Evolutionary conservation across 495 filamentous ascomycete species (phyloP).

Genomic region (Chaetomium tenue): DNA sequence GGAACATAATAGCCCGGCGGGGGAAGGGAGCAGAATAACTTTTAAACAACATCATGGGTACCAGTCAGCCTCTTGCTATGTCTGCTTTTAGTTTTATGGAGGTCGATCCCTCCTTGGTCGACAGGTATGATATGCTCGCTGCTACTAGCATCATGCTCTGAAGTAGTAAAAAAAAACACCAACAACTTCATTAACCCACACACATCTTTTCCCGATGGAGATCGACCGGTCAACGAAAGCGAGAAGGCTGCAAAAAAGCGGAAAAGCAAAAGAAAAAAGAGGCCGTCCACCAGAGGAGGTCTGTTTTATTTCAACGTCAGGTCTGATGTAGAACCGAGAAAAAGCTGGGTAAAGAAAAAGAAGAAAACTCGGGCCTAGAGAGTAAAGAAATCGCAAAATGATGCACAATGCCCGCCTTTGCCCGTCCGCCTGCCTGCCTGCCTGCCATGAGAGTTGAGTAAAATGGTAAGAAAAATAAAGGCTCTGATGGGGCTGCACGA

Average conservation of each 20-base stretch:
- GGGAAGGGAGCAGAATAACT: no score
- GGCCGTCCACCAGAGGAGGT: neutral
- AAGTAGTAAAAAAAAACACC: neutral
- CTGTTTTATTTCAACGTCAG: neutral
- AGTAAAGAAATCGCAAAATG: constrained; percentile 4
- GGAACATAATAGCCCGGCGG: no score
- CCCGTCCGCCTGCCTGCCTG: neutral
- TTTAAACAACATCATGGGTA: no score
- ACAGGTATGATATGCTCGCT: neutral
- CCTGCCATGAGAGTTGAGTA: neutral
- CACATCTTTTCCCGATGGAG: neutral
- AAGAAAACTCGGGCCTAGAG: neutral
- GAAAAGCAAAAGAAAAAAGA: neutral
- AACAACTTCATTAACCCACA: neutral
- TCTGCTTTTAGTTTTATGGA: no score
- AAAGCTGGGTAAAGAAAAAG: neutral
- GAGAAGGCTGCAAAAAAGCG: neutral
- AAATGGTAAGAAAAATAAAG: neutral
- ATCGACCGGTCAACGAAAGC: neutral
- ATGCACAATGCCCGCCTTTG: neutral
- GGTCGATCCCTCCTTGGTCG: neutral
- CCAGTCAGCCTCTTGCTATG: no score
- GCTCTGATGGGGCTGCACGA: neutral
- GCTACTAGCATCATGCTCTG: no score
- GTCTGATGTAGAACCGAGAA: neutral